Conservation (phyloP, 225 moss, liverwort and hornwort species). For the Pseudoscleropodium purum region DNA sequence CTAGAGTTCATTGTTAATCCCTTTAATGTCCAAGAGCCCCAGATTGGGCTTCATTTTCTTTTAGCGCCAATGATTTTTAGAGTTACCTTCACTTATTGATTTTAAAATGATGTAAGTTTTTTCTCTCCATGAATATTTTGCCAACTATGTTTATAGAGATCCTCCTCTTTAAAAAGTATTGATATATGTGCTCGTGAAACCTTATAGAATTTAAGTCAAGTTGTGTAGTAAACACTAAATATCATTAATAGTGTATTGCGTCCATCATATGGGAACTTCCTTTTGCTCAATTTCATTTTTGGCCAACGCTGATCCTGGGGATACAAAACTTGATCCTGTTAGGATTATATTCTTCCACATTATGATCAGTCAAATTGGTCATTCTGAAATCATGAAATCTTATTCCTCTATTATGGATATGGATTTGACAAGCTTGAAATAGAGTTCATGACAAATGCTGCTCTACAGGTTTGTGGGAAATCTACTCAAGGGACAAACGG, state of each 20-base stretch:
- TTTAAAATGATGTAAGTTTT: background rate
- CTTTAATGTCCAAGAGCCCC: background rate
- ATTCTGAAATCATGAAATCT: background rate
- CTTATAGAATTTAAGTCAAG: background rate
- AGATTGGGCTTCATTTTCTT: background rate
- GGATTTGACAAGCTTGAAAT: background rate
- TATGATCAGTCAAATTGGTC: background rate
- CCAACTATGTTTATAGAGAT: background rate
- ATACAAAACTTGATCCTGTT: background rate
- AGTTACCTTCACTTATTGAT: background rate
- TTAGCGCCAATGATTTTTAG: background rate
- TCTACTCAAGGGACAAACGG: constrained; percentile 86
- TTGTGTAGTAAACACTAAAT: background rate
- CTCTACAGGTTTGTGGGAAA: constrained; percentile 82
- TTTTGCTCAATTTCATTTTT: background rate
- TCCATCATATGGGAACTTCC: background rate
- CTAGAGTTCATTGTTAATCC: background rate
- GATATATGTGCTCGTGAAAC: background rate
- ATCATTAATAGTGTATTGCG: background rate
- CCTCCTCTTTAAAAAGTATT: background rate
- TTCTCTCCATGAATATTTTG: background rate
- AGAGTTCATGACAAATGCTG: background rate
- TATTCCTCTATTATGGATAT: background rate
- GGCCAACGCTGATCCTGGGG: background rate
- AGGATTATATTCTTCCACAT: background rate